These are phyloP conservation scores for Umbilicaria muhlenbergii DNA, from an alignment of 495 filamentous ascomycete species.

Conservation along the genomic window DNA sequence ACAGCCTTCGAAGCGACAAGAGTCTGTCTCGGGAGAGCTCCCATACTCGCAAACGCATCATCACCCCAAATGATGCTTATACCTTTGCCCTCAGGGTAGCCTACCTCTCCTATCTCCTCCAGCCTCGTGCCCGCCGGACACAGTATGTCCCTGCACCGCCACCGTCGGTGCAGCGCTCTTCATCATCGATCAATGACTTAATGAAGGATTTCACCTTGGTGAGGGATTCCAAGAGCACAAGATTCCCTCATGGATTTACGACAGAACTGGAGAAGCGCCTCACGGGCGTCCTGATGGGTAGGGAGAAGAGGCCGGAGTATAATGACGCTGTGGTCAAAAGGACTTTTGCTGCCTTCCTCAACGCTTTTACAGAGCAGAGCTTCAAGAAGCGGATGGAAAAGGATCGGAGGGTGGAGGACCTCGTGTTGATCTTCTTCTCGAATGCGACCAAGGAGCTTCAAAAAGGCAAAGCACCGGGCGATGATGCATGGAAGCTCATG, in stretches of 20 bases:
- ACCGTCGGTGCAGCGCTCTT: conserved; percentile 46
- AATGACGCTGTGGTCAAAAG: conserved; percentile 62
- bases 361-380: conserved; percentile 53
- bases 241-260: conserved; percentile 68
- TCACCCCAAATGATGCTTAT: conserved; percentile 63
- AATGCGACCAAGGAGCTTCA: conserved; percentile 77
- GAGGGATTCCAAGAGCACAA: conserved; percentile 58
- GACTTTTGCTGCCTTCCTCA: conserved; percentile 68
- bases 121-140: conserved; percentile 72
- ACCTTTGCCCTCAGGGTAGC: conserved; percentile 79
- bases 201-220: conserved; percentile 64
- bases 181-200: conserved; percentile 56
- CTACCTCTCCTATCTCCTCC: conserved; percentile 83
- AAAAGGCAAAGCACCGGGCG: conserved; percentile 65
- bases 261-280: conserved; percentile 51
- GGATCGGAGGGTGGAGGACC: conserved; percentile 81
- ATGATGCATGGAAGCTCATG: conserved; percentile 83
- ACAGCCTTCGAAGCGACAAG: conserved; percentile 39
- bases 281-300: conserved; percentile 49
- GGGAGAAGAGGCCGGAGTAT: conserved; percentile 61
- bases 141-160: conserved; percentile 56
- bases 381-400: conserved; percentile 75
- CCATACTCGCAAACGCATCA: conserved; percentile 28
- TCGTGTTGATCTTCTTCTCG: conserved; percentile 77
- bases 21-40: conserved; percentile 37